Conservation (phyloP, 2,329 filamentous ascomycete genomes). For the Ophiocordyceps robertsii region DNA sequence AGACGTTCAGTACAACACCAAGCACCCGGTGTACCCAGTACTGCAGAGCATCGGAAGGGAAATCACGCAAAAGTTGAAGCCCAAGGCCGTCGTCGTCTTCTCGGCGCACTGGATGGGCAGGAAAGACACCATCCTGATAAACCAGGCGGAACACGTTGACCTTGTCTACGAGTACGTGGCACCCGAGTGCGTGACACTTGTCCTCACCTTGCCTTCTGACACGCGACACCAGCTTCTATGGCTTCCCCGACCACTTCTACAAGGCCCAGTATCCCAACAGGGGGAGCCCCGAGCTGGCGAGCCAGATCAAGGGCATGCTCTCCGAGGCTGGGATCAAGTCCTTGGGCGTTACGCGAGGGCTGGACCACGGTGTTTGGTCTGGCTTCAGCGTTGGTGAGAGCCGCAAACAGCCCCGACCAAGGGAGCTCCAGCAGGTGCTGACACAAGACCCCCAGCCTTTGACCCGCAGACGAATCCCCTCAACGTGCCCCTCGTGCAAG, state of each 20-base stretch:
- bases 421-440: not conserved
- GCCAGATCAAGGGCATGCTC: constrained; percentile 42
- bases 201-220: constrained; percentile 7
- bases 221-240: constrained; percentile 41
- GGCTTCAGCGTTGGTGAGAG: constrained; percentile 39
- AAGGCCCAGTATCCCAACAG: constrained; percentile 51
- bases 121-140: constrained; percentile 45
- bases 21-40: constrained; percentile 53
- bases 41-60: constrained; percentile 54
- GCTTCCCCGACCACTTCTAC: constrained; percentile 59
- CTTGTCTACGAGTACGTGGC: constrained; percentile 51
- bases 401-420: not conserved
- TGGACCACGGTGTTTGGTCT: constrained; percentile 67
- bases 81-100: constrained; percentile 61
- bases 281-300: constrained; percentile 46
- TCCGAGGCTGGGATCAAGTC: constrained; percentile 43
- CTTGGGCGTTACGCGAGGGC: constrained; percentile 45
- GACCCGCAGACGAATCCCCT: constrained; percentile 47
- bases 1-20: constrained; percentile 52
- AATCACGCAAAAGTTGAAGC: constrained; percentile 57
- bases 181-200: not conserved
- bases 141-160: constrained; percentile 48
- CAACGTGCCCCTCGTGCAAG: constrained; percentile 56
- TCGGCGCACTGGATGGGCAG: constrained; percentile 64
- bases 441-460: constrained; percentile 30